These are phyloP conservation scores for Theobroma grandiflorum DNA, from an alignment of 441 rosid genomes.

Conservation along the genomic window DNA sequence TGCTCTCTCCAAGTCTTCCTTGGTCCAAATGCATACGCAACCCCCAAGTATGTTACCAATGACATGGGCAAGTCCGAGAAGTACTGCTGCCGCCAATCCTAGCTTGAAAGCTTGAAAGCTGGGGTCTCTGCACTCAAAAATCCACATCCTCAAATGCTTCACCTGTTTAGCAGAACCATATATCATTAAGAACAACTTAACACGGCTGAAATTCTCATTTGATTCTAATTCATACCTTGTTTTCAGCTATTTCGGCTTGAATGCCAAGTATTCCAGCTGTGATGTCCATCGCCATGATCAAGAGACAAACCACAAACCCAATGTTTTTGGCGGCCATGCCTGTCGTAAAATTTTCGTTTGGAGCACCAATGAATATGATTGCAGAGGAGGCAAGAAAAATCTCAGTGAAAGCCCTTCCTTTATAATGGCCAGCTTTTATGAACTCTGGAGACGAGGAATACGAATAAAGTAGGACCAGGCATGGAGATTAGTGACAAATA, in stretches of 20 bases:
- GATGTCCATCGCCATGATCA: slow-evolving; percentile 79
- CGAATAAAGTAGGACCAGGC: slow-evolving; percentile 52
- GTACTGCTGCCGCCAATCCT: slow-evolving; percentile 74
- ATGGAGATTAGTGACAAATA: slow-evolving; percentile 22
- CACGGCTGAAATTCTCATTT: background rate
- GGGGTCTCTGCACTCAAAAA: slow-evolving; percentile 85
- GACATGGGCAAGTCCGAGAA: slow-evolving; percentile 68
- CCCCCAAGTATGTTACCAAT: slow-evolving; percentile 75
- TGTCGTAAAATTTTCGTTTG: background rate
- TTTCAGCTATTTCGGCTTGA: slow-evolving; percentile 80
- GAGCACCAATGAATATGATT: background rate
- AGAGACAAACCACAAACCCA: slow-evolving; percentile 62
- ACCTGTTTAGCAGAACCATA: slow-evolving; percentile 48
- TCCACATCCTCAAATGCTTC: slow-evolving; percentile 72
- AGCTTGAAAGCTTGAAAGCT: slow-evolving; percentile 74
- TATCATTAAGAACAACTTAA: background rate
- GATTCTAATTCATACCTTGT: slow-evolving; percentile 54
- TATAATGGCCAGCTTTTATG: slow-evolving; percentile 29
- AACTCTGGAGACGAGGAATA: slow-evolving; percentile 48
- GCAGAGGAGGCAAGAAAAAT: slow-evolving; percentile 17
- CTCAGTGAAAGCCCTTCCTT: slow-evolving; percentile 23
- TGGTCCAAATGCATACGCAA: slow-evolving; percentile 77
- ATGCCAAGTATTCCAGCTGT: slow-evolving; percentile 87
- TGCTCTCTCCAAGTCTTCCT: slow-evolving; percentile 47
- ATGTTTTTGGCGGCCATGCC: slow-evolving; percentile 53